Evolutionary conservation across 805 yeast genomes (phyloP), one percentile per base, ranked within the genome.

Genomic region (Metschnikowia rubicola): DNA sequence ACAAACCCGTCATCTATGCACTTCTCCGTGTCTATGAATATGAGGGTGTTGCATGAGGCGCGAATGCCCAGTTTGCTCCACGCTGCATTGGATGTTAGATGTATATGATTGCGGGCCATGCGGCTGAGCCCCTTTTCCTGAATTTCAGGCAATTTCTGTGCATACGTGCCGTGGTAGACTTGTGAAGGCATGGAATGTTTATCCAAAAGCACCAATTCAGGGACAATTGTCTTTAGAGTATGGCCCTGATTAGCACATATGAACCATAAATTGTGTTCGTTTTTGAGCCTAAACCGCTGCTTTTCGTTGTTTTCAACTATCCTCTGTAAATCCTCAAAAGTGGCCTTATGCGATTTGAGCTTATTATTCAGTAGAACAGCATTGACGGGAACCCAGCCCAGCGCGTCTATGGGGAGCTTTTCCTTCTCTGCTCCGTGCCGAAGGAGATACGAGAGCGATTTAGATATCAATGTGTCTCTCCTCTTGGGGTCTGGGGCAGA

Each of bases 191-290:
- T 69, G 4, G 75, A 71, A 0, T 63, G 68, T 15, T 61, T 50
- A n/a, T 58, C 58, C 38, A 81, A 58, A 33, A 60, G 70, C 39
- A 44, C 61, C 29, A 80, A 63, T 29, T 75, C 72, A 12, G 76
- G 74, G 17, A 69, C 75, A 1, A 82, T 70, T 0, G 57, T 48
- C 31, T 63, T 60, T 5, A 92, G 67, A 0, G 96, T 82, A 64
- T 94, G 99, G 4, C 99, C 99, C 65, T 94, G 99, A 43, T 84
- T 84, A 3, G 99, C 98, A 61, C 97, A 80, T n/a, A 92, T 70
- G 15, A 35, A 52, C 32, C 61, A 28, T 2, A 5, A 65, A 4
- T 56, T 67, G 6, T 62, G 65, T 9, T 56, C 56, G 5, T 44
- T 46, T 10, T 64, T 68, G 10, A 90, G 50, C 32, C 75, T 74